Percentiles rank a stretch among this genome's conserved stretches.
phyloP scores from a whole-genome alignment of 2,329 filamentous ascomycete species.

The Zymoseptoria tritici region DNA sequence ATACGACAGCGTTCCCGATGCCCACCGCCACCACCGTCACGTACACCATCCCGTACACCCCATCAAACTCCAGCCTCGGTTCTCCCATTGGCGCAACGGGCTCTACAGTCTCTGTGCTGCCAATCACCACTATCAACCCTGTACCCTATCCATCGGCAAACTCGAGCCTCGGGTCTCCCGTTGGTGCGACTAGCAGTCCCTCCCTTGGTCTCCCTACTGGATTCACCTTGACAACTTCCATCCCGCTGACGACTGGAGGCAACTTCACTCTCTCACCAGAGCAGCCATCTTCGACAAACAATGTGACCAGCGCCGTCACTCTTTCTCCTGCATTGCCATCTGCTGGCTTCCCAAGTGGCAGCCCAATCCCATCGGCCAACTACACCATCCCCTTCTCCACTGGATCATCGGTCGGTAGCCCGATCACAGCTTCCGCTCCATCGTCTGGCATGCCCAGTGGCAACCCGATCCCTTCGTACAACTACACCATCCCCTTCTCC shows the following conservation, averaged over 20 bases:
- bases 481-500: not conserved
- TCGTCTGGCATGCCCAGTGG: too few species aligned
- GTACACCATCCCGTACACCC: not conserved
- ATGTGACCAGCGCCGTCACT: not conserved
- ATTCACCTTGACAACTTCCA: not conserved
- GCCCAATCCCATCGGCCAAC: not conserved
- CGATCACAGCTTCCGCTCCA: not conserved
- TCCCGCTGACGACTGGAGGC: not conserved
- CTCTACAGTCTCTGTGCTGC: not conserved
- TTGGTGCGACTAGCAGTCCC: not conserved
- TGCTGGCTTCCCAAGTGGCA: not conserved
- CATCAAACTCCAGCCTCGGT: not conserved
- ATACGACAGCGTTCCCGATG: constrained; percentile 1
- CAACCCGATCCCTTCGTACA: not conserved
- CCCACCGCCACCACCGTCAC: not conserved
- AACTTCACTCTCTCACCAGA: not conserved
- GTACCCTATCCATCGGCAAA: not conserved
- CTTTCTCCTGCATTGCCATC: not conserved
- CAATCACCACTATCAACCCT: not conserved
- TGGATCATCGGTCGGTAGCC: not conserved
- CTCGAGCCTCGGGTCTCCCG: not conserved
- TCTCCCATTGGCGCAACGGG: not conserved
- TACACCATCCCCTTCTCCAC: not conserved
- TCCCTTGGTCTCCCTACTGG: not conserved
- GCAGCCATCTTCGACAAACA: not conserved